A percentile compares a stretch with the other conserved stretches of the same genome.
These are phyloP conservation scores for Suillus plorans DNA, from an alignment of 768 basidiomycete genomes.

Conservation along the genomic window DNA sequence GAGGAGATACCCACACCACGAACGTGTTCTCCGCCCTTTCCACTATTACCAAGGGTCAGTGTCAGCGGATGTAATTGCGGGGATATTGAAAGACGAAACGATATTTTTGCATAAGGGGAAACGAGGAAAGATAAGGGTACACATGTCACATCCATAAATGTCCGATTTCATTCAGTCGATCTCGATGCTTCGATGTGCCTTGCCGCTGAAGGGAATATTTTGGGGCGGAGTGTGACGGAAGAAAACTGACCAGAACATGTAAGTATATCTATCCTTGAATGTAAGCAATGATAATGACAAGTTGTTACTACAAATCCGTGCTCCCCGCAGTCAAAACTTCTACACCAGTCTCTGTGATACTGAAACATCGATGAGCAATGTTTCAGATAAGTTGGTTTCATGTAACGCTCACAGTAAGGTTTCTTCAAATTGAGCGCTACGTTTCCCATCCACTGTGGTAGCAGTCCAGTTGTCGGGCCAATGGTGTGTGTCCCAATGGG, in stretches of 20 bases:
- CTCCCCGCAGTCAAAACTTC: constrained; percentile 77
- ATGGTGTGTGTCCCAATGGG: constrained; percentile 71
- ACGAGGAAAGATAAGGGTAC: constrained; percentile 31
- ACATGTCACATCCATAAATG: constrained; percentile 24
- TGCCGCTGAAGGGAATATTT: constrained; percentile 20
- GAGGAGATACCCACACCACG: constrained; percentile 18
- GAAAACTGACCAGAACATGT: constrained; percentile 3
- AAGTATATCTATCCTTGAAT: constrained; percentile 1
- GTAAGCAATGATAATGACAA: neutral
- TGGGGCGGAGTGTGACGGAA: constrained; percentile 15
- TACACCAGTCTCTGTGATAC: constrained; percentile 88
- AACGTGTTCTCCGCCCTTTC: constrained; percentile 24
- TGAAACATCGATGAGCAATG: constrained; percentile 28
- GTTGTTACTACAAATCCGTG: constrained; percentile 20
- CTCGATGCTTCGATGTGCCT: constrained; percentile 24
- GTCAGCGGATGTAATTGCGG: constrained; percentile 17
- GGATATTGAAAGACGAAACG: constrained; percentile 15
- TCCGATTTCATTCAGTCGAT: constrained; percentile 13
- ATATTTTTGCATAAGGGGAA: constrained; percentile 26
- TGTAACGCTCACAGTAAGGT: constrained; percentile 75
- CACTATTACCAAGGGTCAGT: constrained; percentile 29
- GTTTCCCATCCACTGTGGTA: constrained; percentile 85
- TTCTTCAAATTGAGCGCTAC: constrained; percentile 97
- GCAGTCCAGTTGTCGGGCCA: constrained; percentile 99
- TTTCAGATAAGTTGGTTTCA: neutral